Evolutionary conservation across 2,329 filamentous ascomycete species (phyloP).

Genomic region (Beauveria sp.): DNA sequence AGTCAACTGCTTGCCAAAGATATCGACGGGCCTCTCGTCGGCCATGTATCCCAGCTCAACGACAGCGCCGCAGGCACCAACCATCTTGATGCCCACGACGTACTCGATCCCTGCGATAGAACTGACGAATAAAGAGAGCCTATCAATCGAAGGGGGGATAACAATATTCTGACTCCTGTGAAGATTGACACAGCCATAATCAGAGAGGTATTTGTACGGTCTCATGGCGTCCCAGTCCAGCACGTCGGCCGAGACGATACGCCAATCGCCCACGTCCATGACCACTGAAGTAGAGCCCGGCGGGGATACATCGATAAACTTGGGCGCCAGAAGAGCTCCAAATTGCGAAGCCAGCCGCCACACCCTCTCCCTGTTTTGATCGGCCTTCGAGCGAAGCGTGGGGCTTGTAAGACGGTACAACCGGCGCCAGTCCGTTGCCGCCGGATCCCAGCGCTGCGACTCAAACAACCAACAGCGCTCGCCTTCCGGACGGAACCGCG

Average conservation of each 20-base stretch:
- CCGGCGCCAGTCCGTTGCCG: background rate
- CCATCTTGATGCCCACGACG: background rate
- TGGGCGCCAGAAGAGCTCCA: background rate
- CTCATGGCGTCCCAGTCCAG: background rate
- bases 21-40: background rate
- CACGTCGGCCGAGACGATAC: background rate
- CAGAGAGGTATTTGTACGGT: background rate
- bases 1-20: background rate
- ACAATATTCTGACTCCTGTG: background rate
- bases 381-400: background rate
- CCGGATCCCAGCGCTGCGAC: background rate
- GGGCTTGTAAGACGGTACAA: background rate
- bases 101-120: background rate
- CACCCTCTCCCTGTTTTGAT: background rate
- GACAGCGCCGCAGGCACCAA: background rate
- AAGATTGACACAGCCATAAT: background rate
- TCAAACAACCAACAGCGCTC: background rate
- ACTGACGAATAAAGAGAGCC: background rate
- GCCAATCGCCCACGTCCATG: background rate
- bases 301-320: background rate
- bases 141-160: background rate
- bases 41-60: constrained; percentile 3
- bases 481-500: background rate
- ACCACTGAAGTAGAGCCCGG: background rate
- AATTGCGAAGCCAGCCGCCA: background rate